Evolutionary conservation across 192 early-diverging fungal species (phyloP), one percentile per base, ranked within the genome.

Genomic region (Endogone sp.): DNA sequence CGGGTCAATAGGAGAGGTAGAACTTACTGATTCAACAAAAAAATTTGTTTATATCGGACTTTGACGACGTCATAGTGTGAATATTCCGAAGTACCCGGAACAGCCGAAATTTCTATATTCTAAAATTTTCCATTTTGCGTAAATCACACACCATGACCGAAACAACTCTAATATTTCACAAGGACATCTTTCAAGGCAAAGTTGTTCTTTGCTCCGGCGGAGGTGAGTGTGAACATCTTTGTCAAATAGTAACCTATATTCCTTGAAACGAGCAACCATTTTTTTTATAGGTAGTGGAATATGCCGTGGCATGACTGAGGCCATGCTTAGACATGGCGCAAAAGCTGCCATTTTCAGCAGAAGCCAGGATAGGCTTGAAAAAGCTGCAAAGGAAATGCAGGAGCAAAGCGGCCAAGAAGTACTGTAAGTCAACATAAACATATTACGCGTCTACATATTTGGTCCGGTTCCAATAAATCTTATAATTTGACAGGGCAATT

Each of bases 251-350:
- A 1, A 16, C 6, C 16, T 49, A 13, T 11, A 49, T 49, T 16
- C 37, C 37, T 11, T 16, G 16, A 6, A 49, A 11, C 16, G n/a
- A n/a, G 9, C 1, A 16, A 49, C 16, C 37, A 49, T 49, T 49
- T 49, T 49, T n/a, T 49, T 16, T 49, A 6, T 16, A 49, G 89
- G 88, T 61, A 83, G 80, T 49, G 89, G 90, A 64, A 90, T 91
- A 60, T 90, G 90, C 70, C 82, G 80, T 64, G 83, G 79, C 16
- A 89, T 91, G 84, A 79, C 84, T 4, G 85, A 88, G 68, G 86
- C 89, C 55, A 70, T 88, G 67, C 72, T 87, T 67, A 76, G 81
- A 56, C 88, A 85, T 60, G 85, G 86, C 24, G 77, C 81, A 49
- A 89, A 83, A 56, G 86, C 86, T 23, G 82, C 80, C 66, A 88